phyloP scores from a whole-genome alignment of 495 filamentous ascomycete species.

The Glonium stellatum region DNA sequence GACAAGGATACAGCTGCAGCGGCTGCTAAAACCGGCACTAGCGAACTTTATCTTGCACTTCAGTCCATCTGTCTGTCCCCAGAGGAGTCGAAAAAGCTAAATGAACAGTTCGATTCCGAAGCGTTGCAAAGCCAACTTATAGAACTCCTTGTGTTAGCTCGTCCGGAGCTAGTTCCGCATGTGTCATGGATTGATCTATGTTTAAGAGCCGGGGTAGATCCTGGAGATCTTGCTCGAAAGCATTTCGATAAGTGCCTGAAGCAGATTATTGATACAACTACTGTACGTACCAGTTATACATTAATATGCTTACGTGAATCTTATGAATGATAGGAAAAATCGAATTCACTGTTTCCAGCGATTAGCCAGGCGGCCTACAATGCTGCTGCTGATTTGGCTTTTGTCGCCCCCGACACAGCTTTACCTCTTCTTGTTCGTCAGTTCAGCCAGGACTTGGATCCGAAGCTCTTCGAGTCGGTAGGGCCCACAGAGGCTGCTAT shows the following conservation, averaged over 20 bases:
- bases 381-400: constrained; percentile 82
- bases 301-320: not conserved
- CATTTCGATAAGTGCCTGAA: constrained; percentile 45
- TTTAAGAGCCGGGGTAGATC: constrained; percentile 69
- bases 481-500: constrained; percentile 86
- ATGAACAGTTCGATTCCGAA: constrained; percentile 34
- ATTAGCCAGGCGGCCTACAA: constrained; percentile 65
- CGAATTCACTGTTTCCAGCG: constrained; percentile 20
- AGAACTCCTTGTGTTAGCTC: constrained; percentile 67
- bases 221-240: constrained; percentile 61
- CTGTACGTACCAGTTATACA: constrained; percentile 35
- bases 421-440: constrained; percentile 67
- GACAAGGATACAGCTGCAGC: constrained; percentile 74
- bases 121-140: constrained; percentile 48
- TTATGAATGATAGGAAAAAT: constrained; percentile 7
- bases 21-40: constrained; percentile 57
- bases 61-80: constrained; percentile 59
- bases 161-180: constrained; percentile 67
- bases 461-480: constrained; percentile 56
- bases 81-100: constrained; percentile 36
- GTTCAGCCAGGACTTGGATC: constrained; percentile 62
- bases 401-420: constrained; percentile 80
- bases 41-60: constrained; percentile 56
- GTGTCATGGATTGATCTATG: constrained; percentile 84
- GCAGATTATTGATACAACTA: constrained; percentile 44